Percentiles rank a stretch among this genome's conserved stretches.
These are phyloP conservation scores for Backusella westeae DNA, from an alignment of 192 early-diverging fungal genomes.

Conservation along the genomic window DNA sequence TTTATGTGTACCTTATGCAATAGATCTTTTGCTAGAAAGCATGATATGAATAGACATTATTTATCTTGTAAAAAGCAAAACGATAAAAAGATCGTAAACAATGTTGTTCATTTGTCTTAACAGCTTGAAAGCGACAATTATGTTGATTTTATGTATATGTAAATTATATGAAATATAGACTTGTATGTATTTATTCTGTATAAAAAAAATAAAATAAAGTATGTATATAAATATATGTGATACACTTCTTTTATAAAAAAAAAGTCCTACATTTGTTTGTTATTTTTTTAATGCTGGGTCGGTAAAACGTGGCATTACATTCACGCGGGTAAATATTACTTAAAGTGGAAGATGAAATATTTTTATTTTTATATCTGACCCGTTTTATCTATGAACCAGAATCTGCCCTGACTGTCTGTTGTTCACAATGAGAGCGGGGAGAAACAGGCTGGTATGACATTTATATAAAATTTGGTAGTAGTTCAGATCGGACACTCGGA, in stretches of 20 bases:
- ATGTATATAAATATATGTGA: background rate
- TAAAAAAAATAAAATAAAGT: slow-evolving; percentile 3
- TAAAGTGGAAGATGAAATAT: background rate
- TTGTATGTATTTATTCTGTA: background rate
- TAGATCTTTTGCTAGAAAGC: slow-evolving; percentile 63
- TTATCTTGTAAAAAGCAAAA: slow-evolving; percentile 9
- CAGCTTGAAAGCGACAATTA: background rate
- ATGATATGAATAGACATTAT: slow-evolving; percentile 67
- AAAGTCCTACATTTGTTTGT: background rate
- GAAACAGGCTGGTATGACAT: too few species aligned
- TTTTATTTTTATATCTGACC: background rate
- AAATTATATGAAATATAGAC: background rate
- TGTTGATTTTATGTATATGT: slow-evolving; percentile 5
- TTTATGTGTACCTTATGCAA: slow-evolving; percentile 54
- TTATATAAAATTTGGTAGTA: too few species aligned
- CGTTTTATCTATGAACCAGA: too few species aligned
- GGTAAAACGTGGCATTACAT: background rate
- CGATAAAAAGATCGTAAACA: background rate
- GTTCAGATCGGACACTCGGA: background rate
- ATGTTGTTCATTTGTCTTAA: background rate
- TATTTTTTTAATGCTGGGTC: background rate
- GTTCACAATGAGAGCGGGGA: too few species aligned
- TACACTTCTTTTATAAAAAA: background rate
- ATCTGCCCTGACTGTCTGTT: too few species aligned
- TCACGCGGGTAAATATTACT: background rate